A percentile compares a stretch with the other conserved stretches of the same genome.
These are phyloP conservation scores for Oryza coarctata DNA, from an alignment of 176 grass and related monocot species.

Conservation along the genomic window DNA sequence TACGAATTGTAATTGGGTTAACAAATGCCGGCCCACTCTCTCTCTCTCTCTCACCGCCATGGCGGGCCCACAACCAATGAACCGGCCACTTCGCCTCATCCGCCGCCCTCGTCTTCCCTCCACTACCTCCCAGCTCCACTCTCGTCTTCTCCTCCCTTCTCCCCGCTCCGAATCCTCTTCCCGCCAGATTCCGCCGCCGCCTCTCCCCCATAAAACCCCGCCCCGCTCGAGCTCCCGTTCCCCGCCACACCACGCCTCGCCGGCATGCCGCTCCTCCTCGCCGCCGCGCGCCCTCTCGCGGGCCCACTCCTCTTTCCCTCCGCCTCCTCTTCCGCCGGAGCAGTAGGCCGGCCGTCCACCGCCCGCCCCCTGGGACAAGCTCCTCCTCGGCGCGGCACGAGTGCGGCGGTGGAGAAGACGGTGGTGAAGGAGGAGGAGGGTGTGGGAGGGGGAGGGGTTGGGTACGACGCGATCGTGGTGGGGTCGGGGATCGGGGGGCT, in stretches of 20 bases:
- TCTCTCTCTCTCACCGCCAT: neutral
- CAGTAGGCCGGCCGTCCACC: neutral
- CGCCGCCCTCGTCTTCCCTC: neutral
- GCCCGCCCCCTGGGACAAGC: neutral
- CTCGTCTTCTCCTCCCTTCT: conserved; percentile 19
- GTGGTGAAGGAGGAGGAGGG: neutral
- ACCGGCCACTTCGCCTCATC: neutral
- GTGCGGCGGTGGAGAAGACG: conserved; percentile 17
- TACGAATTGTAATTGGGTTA: no score
- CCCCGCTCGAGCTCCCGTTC: neutral
- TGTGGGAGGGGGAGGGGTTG: neutral
- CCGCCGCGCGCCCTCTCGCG: neutral
- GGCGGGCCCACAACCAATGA: neutral
- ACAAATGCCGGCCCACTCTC: no score
- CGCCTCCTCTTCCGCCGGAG: neutral
- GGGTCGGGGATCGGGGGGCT: conserved; percentile 89
- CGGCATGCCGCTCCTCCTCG: conserved; percentile 15
- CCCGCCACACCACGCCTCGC: neutral
- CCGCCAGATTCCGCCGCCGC: conserved; percentile 23
- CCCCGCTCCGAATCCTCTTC: conserved; percentile 34
- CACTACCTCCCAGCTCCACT: neutral
- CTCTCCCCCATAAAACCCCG: neutral
- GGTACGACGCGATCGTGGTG: conserved; percentile 77
- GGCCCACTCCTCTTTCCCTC: neutral
- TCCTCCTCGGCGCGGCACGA: no score